phyloP scores from a whole-genome alignment of 495 filamentous ascomycete species.

The Bacidia gigantensis region DNA sequence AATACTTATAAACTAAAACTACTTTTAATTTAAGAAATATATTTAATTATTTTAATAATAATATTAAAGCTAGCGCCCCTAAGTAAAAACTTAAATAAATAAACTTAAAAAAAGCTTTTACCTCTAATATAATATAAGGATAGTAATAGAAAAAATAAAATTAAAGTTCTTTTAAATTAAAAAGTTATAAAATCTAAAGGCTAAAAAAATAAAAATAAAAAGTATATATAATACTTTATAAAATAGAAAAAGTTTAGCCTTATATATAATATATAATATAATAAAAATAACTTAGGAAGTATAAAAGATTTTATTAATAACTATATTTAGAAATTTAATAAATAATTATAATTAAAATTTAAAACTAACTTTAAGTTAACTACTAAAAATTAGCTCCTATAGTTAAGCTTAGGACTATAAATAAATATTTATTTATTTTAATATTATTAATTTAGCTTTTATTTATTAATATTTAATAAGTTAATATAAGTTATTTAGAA shows the following conservation, averaged over 20 bases:
- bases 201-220: background rate
- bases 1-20: background rate
- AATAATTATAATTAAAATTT: background rate
- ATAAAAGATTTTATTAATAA: slow-evolving; percentile 1
- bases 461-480: no score
- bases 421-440: slow-evolving; percentile 4
- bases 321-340: background rate
- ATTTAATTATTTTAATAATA: background rate
- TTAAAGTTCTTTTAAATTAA: background rate
- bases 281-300: background rate
- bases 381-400: background rate
- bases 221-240: background rate
- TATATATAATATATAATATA: slow-evolving; percentile 1
- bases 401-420: no score
- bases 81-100: background rate
- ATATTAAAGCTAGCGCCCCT: background rate
- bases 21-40: background rate
- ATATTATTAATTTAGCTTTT: background rate
- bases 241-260: background rate
- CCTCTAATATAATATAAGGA: background rate
- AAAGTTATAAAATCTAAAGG: background rate
- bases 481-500: no score
- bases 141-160: background rate
- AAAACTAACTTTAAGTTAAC: background rate
- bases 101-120: background rate